Evolutionary conservation across 148 eudicot species (phyloP).

Genomic region (Gaultheria prostrata): DNA sequence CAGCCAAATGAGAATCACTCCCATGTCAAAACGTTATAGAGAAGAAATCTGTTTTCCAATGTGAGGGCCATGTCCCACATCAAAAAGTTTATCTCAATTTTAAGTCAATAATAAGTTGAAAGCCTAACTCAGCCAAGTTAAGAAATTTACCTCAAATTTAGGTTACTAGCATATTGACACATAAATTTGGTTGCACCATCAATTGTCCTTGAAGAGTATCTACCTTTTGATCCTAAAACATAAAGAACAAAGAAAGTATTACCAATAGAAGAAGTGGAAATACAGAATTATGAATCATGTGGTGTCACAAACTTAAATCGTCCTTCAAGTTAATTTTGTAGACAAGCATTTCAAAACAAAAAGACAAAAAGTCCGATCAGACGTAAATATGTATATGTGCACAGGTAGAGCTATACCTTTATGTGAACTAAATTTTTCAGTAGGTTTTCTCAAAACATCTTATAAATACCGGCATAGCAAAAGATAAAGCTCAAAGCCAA

Average conservation of each 20-base stretch:
- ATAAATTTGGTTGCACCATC: slow-evolving; percentile 67
- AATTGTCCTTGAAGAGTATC: slow-evolving; percentile 73
- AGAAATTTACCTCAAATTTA: slow-evolving; percentile 38
- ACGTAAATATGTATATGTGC: neutral
- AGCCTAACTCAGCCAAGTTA: neutral
- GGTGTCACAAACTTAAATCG: neutral
- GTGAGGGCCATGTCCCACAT: no score
- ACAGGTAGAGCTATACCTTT: neutral
- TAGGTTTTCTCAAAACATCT: neutral
- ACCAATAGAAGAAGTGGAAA: neutral
- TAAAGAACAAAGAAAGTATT: neutral
- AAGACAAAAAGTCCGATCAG: neutral
- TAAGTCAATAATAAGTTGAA: neutral
- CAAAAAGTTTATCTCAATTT: neutral
- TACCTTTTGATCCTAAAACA: slow-evolving; percentile 68
- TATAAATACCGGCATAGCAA: neutral
- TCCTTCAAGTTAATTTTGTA: neutral
- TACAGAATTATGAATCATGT: neutral
- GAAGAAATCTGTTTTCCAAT: no score
- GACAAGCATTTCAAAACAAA: neutral
- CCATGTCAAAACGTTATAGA: no score
- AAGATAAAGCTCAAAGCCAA: neutral
- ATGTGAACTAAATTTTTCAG: neutral
- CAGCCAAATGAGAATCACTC: neutral
- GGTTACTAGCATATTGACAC: slow-evolving; percentile 43